Evolutionary conservation across 768 basidiomycete genomes (phyloP), one percentile per base, ranked within the genome.

Genomic region (Gymnopilus dilepis): DNA sequence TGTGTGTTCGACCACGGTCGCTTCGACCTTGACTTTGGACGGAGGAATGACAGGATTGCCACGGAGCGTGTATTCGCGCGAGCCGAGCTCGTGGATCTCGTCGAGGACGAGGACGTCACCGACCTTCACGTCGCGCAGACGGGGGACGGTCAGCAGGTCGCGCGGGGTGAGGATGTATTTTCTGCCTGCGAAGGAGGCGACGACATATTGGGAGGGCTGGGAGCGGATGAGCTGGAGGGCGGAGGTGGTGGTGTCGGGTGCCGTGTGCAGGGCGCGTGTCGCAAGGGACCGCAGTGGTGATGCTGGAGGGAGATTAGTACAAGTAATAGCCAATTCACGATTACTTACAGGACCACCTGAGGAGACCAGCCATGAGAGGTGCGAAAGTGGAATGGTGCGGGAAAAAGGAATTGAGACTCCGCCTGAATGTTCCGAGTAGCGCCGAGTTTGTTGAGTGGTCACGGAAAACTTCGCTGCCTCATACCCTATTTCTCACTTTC

Each of bases 1-100:
- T 42, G 97, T 99, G 73, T 99, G 97, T 76, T 99, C 97, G 47
- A 99, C 77, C n/a, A 99, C 95, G 21, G 94, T 97, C 17, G 95
- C 90, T 65, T 90, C 81, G 40, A 96, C 90, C 62, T 82, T 82
- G 65, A 97, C 87, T 38, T 84, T 80, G 58, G 81, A 78, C 5
- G 84, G 70, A 0, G 92, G 86, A 37, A 97, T 83, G 69, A 80
- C 75, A 1, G 94, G 89, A 67, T 86, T 85, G 45, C 93, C 88
- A 59, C 93, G 89, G 30, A 99, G 81, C 28, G 94, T 95, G 78
- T 90, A 98, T 74, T 98, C 95, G 67, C 96, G 88, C 52, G 95
- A 96, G 66, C 97, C 97, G 52, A 99, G 85, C 75, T 99, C 97
- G 71, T 96, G 88, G 60, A 99, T 90, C 67, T 95, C 82, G 66